Conservation (phyloP, 495 filamentous ascomycete genomes). For the Usnea hakonensis region DNA sequence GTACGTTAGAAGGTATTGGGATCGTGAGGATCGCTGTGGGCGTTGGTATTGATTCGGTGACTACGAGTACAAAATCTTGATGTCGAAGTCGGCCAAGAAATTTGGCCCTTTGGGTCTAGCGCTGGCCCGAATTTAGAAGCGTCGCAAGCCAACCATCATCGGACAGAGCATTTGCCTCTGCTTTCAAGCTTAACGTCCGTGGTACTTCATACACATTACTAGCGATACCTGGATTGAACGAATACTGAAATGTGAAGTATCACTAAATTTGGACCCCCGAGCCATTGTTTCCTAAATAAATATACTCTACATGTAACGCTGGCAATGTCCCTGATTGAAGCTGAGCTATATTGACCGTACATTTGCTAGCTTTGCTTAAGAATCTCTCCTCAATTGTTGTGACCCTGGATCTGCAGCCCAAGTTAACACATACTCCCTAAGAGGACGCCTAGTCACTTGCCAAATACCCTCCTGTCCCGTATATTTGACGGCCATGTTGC, state of each 20-base stretch:
- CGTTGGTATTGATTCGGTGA: neutral
- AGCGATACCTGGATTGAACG: neutral
- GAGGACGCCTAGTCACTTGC: neutral
- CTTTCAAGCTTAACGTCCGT: neutral
- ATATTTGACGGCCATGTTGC: neutral
- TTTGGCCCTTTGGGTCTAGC: neutral
- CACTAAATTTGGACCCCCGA: neutral
- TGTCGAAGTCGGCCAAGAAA: neutral
- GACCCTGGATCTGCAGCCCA: neutral
- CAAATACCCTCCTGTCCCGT: neutral
- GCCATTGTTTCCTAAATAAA: neutral
- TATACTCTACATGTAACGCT: neutral
- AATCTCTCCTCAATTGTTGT: neutral
- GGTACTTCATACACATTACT: neutral
- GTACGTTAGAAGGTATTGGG: neutral
- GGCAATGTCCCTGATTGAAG: neutral
- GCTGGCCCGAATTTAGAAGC: neutral
- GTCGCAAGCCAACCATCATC: neutral
- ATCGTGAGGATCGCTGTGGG: slow-evolving; percentile 15
- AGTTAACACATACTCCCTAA: neutral
- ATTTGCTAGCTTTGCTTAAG: neutral
- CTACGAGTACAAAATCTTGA: neutral
- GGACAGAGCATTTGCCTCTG: neutral
- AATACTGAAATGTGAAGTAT: neutral
- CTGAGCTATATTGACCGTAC: neutral